phyloP scores from a whole-genome alignment of 768 basidiomycete species.

The Leucosporidium creatinivorum region DNA sequence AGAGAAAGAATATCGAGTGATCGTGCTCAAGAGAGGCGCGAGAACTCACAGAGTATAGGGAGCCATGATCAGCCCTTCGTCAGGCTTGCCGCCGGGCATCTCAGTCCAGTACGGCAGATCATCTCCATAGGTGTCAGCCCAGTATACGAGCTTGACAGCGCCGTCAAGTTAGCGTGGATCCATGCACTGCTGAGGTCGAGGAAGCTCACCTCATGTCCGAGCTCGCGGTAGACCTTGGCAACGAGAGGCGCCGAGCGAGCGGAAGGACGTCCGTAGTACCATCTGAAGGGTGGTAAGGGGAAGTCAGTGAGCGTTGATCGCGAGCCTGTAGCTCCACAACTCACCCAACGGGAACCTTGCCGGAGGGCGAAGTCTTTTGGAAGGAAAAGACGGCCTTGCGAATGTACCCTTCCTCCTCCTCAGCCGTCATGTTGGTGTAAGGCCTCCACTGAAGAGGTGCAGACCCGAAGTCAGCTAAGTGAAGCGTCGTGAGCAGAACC shows the following conservation, averaged over 20 bases:
- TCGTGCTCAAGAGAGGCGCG: conserved; percentile 2
- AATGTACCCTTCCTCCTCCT: conserved; percentile 31
- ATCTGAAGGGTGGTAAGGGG: conserved; percentile 17
- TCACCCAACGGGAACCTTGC: conserved; percentile 29
- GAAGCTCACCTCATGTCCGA: conserved; percentile 35
- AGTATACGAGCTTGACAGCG: conserved; percentile 26
- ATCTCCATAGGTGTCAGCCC: conserved; percentile 37
- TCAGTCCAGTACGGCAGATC: conserved; percentile 36
- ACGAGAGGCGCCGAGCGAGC: conserved; percentile 31
- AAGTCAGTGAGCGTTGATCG: neutral
- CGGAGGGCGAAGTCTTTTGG: conserved; percentile 26
- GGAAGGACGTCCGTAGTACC: conserved; percentile 39
- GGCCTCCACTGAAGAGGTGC: conserved; percentile 25
- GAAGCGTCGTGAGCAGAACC: conserved; percentile 23
- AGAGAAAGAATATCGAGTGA: conserved; percentile 22
- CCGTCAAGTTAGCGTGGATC: too few species aligned
- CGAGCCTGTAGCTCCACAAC: neutral
- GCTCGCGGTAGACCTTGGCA: conserved; percentile 37
- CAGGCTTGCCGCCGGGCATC: conserved; percentile 23
- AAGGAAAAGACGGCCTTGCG: conserved; percentile 35
- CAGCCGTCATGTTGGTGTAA: conserved; percentile 3
- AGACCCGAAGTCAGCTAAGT: conserved; percentile 4
- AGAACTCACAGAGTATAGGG: conserved; percentile 35
- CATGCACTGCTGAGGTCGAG: too few species aligned
- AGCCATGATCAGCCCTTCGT: conserved; percentile 35